phyloP scores from a whole-genome alignment of 768 basidiomycete species.

The Lanmaoa pseudosensibilis region DNA sequence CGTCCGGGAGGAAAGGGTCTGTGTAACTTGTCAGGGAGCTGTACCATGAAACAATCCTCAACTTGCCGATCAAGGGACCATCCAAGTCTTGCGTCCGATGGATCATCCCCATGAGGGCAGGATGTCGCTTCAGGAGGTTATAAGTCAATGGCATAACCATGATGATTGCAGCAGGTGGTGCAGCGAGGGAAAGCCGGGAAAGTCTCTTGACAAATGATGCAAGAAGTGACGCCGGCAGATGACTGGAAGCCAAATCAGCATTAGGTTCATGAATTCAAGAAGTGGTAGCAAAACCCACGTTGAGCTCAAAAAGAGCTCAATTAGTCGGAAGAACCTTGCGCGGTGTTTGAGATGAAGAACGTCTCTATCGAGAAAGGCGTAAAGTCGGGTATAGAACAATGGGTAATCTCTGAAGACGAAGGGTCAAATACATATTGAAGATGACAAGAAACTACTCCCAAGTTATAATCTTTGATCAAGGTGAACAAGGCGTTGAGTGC shows the following conservation, averaged over 20 bases:
- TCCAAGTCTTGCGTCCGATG: slow-evolving; percentile 56
- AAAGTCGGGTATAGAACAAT: slow-evolving; percentile 89
- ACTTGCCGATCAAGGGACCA: slow-evolving; percentile 36
- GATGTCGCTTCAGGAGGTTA: slow-evolving; percentile 90
- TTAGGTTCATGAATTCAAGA: neutral
- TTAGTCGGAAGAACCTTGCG: slow-evolving; percentile 91
- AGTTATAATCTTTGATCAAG: slow-evolving; percentile 88
- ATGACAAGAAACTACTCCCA: slow-evolving; percentile 52
- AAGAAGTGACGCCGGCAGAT: slow-evolving; percentile 86
- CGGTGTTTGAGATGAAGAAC: slow-evolving; percentile 91
- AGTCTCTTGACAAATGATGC: slow-evolving; percentile 95
- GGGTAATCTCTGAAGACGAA: slow-evolving; percentile 78
- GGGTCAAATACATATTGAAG: neutral
- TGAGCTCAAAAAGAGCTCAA: slow-evolving; percentile 88
- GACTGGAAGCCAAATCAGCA: slow-evolving; percentile 45
- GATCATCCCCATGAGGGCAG: slow-evolving; percentile 90
- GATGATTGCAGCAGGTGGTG: slow-evolving; percentile 88
- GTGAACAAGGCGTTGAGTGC: slow-evolving; percentile 90
- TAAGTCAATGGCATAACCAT: slow-evolving; percentile 93
- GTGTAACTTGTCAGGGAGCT: slow-evolving; percentile 1
- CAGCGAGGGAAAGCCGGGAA: slow-evolving; percentile 76
- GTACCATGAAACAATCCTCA: neutral
- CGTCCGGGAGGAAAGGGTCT: slow-evolving; percentile 71
- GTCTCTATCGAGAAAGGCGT: slow-evolving; percentile 83
- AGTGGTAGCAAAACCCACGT: slow-evolving; percentile 58